These are phyloP conservation scores for Hibiscus tridactylites DNA, from an alignment of 345 rosid genomes.

Conservation along the genomic window DNA sequence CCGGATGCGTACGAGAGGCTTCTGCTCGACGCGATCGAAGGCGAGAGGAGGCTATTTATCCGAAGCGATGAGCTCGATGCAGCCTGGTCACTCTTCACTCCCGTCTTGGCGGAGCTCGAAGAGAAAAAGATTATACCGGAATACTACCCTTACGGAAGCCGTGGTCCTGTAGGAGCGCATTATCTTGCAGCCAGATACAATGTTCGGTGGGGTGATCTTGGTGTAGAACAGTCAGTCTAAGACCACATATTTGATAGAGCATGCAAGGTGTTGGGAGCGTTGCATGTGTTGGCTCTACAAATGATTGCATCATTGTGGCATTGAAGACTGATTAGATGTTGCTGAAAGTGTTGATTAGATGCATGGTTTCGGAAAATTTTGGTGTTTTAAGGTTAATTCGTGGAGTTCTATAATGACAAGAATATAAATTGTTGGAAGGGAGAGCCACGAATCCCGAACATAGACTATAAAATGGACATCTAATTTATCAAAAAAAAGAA, in stretches of 20 bases:
- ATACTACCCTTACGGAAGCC: constrained; percentile 89
- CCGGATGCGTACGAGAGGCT: constrained; percentile 98
- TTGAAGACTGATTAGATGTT: too few relatives aligned
- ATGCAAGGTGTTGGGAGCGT: too few relatives aligned
- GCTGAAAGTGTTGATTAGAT: too few relatives aligned
- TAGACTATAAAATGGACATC: too few relatives aligned
- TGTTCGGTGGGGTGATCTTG: constrained; percentile 85
- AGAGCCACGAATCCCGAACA: too few relatives aligned
- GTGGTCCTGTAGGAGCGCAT: constrained; percentile 98
- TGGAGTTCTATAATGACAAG: too few relatives aligned
- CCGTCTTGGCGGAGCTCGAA: constrained; percentile 73
- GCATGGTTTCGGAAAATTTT: too few relatives aligned
- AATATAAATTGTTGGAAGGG: too few relatives aligned
- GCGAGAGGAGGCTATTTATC: constrained; percentile 90
- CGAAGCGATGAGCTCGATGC: constrained; percentile 94
- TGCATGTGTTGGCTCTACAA: too few relatives aligned
- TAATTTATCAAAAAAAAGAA: too few relatives aligned
- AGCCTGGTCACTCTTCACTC: constrained; percentile 86
- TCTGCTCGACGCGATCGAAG: constrained; percentile 81
- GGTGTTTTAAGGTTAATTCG: too few relatives aligned
- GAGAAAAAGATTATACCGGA: constrained; percentile 75
- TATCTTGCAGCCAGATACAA: constrained; percentile 90
- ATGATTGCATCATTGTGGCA: too few relatives aligned
- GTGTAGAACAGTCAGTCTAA: constrained; percentile 32
- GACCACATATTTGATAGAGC: background rate